Evolutionary conservation across 805 yeast genomes (phyloP).

Genomic region (Wickerhamomyces chaumierensis): DNA sequence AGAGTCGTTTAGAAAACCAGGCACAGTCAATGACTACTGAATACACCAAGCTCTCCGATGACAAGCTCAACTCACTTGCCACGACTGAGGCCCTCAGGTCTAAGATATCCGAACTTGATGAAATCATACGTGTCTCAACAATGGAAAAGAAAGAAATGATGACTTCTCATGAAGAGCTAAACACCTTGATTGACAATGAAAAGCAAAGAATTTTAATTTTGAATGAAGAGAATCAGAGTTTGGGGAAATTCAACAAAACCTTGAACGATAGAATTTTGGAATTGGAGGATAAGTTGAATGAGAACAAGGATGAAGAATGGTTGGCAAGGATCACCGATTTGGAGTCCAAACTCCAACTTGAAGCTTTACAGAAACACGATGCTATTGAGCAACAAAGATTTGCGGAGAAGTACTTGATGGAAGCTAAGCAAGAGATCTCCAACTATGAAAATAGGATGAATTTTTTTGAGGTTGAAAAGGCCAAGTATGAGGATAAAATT

Average conservation of each 20-base stretch:
- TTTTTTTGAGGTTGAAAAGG: constrained; percentile 35
- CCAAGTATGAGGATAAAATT: constrained; percentile 41
- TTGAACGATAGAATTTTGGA: constrained; percentile 33
- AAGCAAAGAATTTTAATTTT: constrained; percentile 45
- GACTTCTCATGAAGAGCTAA: constrained; percentile 15
- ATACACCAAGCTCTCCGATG: constrained; percentile 25
- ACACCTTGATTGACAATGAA: constrained; percentile 22
- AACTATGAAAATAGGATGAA: constrained; percentile 27
- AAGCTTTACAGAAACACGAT: constrained; percentile 37
- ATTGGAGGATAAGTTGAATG: constrained; percentile 36
- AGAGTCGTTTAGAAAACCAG: constrained; percentile 33
- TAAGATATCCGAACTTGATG: constrained; percentile 17
- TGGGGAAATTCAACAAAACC: constrained; percentile 43
- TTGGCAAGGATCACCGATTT: constrained; percentile 39
- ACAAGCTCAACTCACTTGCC: constrained; percentile 15
- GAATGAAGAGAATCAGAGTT: constrained; percentile 55
- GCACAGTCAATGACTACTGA: constrained; percentile 30
- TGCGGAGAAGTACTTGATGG: constrained; percentile 42
- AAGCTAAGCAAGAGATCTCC: constrained; percentile 32
- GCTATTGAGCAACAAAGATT: constrained; percentile 37
- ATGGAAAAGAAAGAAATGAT: constrained; percentile 17
- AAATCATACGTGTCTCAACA: constrained; percentile 21
- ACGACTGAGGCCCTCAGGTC: constrained; percentile 10
- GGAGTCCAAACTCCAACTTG: constrained; percentile 36
- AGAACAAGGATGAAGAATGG: constrained; percentile 49